These are phyloP conservation scores for Lactifluus pinguis DNA, from an alignment of 768 basidiomycete species.

Conservation along the genomic window DNA sequence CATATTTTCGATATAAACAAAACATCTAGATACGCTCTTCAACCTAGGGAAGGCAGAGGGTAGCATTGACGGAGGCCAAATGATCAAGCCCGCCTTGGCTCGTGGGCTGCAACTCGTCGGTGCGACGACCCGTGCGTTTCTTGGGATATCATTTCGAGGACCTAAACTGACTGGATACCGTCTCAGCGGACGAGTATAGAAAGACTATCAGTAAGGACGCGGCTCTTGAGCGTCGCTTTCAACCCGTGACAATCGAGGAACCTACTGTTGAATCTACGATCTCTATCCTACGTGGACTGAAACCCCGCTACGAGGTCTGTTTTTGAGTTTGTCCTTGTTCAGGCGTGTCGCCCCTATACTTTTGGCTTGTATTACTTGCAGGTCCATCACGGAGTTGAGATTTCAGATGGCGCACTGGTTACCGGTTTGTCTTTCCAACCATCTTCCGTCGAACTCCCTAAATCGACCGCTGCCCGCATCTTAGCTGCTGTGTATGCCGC, in stretches of 20 bases:
- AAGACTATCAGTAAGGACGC: slow-evolving; percentile 91
- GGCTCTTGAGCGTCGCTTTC: slow-evolving; percentile 85
- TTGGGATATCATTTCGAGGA: neutral
- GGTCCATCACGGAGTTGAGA: slow-evolving; percentile 86
- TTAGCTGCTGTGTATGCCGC: slow-evolving; percentile 76
- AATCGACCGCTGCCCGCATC: neutral
- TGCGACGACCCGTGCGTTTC: slow-evolving; percentile 70
- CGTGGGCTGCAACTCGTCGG: slow-evolving; percentile 83
- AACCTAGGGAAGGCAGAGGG: slow-evolving; percentile 89
- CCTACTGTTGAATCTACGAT: slow-evolving; percentile 80
- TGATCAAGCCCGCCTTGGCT: slow-evolving; percentile 89
- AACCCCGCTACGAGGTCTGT: slow-evolving; percentile 63
- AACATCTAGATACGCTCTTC: slow-evolving; percentile 56
- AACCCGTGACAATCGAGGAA: slow-evolving; percentile 82
- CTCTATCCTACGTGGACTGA: slow-evolving; percentile 80
- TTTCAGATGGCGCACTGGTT: slow-evolving; percentile 80
- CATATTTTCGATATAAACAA: neutral
- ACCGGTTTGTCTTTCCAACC: slow-evolving; percentile 43
- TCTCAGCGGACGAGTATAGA: slow-evolving; percentile 72
- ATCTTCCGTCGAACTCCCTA: neutral
- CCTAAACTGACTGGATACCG: neutral
- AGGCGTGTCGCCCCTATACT: neutral
- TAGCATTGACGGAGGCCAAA: slow-evolving; percentile 84
- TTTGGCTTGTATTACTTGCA: neutral
- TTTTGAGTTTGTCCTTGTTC: too few species aligned